A percentile compares a stretch with the other conserved stretches of the same genome.
These are phyloP conservation scores for Mucor plumbeus DNA, from an alignment of 371 early-diverging fungal genomes.

Conservation along the genomic window DNA sequence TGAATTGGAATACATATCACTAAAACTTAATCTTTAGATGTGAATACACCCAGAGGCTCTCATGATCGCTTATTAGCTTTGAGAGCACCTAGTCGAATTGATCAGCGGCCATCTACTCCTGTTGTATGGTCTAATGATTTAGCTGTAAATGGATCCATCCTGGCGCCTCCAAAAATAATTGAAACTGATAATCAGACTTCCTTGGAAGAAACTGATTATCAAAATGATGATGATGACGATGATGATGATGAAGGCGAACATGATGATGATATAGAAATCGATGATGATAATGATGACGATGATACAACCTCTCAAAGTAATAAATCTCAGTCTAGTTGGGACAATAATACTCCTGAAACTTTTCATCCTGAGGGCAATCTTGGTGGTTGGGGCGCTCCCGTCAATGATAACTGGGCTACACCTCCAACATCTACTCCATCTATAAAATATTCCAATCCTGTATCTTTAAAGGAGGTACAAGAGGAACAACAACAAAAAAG, in stretches of 20 bases:
- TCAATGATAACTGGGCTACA: conserved; percentile 5
- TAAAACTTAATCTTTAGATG: not conserved
- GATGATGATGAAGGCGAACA: not conserved
- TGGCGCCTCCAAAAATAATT: not conserved
- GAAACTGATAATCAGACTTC: not conserved
- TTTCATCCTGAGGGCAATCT: conserved; percentile 16
- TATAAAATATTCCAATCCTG: not conserved
- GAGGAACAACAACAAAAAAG: conserved; percentile 2
- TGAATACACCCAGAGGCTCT: not conserved
- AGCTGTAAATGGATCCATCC: not conserved
- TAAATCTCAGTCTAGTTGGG: not conserved
- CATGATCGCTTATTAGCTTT: not conserved
- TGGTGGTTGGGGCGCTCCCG: conserved; percentile 37
- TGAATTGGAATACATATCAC: too few species aligned
- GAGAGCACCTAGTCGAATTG: conserved; percentile 1
- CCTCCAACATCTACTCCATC: not conserved
- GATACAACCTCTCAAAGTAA: not conserved
- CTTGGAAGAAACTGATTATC: not conserved
- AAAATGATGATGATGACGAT: not conserved
- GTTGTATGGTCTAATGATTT: conserved; percentile 14
- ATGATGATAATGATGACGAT: not conserved
- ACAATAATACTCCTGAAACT: not conserved
- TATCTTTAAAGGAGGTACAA: not conserved
- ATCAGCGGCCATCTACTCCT: conserved; percentile 25
- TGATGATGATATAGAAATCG: too few species aligned